Evolutionary conservation across 1,284 basidiomycete genomes (phyloP).

Genomic region (Rhizoctonia solani): DNA sequence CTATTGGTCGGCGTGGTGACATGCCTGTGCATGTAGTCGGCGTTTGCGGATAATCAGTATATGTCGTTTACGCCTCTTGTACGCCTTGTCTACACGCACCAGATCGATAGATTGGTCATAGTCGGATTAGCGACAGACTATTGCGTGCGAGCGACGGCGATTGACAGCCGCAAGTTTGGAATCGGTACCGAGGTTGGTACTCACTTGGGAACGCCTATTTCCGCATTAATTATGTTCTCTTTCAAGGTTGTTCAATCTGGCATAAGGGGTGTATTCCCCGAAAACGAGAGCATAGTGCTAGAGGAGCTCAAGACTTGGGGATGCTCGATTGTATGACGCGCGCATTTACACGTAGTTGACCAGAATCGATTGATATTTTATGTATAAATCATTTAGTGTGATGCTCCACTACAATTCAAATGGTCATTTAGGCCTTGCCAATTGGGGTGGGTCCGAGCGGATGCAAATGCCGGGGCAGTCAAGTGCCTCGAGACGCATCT

Average conservation of each 20-base stretch:
- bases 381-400: not conserved
- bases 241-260: constrained; percentile 19
- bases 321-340: constrained; percentile 14
- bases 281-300: constrained; percentile 35
- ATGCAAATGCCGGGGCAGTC: constrained; percentile 29
- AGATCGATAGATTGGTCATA: constrained; percentile 54
- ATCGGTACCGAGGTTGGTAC: constrained; percentile 47
- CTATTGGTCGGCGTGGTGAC: not conserved
- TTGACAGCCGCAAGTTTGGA: constrained; percentile 52
- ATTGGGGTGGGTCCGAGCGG: constrained; percentile 32
- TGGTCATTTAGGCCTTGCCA: constrained; percentile 15
- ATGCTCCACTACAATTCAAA: constrained; percentile 22
- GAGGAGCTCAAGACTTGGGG: constrained; percentile 37
- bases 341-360: too few relatives aligned
- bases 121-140: constrained; percentile 66
- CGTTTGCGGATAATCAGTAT: constrained; percentile 49
- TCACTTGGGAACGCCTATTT: not conserved
- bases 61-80: constrained; percentile 47
- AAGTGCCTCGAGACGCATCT: constrained; percentile 23
- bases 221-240: not conserved
- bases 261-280: constrained; percentile 37
- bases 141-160: constrained; percentile 55
- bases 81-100: constrained; percentile 45
- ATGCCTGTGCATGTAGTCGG: constrained; percentile 8
- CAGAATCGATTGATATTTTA: not conserved